Conservation (phyloP, 106 monocot genomes). For the Phalaenopsis equestris region DNA sequence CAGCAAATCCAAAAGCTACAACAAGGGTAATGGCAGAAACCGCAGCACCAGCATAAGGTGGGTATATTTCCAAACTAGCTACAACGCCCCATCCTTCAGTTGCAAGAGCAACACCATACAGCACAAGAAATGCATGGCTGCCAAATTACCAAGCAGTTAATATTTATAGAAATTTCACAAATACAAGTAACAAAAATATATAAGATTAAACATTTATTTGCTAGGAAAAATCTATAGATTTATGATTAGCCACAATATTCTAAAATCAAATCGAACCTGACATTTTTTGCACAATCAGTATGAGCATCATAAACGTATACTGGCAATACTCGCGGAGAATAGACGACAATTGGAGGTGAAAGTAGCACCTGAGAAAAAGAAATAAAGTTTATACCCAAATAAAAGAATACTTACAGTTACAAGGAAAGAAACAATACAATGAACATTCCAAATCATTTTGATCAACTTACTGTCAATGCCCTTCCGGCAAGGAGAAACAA, state of each 20-base stretch:
- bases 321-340: constrained; percentile 92
- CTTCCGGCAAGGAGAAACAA: constrained; percentile 91
- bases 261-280: constrained; percentile 44
- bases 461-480: constrained; percentile 74
- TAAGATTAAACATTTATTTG: not conserved
- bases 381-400: constrained; percentile 5
- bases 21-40: constrained; percentile 95
- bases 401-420: not conserved
- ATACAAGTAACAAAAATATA: not conserved
- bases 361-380: constrained; percentile 70
- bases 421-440: not conserved
- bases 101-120: constrained; percentile 87
- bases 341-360: constrained; percentile 97
- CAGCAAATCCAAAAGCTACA: constrained; percentile 92
- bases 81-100: constrained; percentile 94
- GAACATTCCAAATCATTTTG: not conserved
- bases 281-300: constrained; percentile 98
- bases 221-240: not conserved
- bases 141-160: constrained; percentile 12
- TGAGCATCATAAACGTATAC: constrained; percentile 99
- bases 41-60: constrained; percentile 94
- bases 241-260: not conserved
- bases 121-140: constrained; percentile 82
- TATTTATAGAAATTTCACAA: not conserved
- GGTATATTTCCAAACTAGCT: constrained; percentile 86